These are phyloP conservation scores for Linum trigynum DNA, from an alignment of 345 rosid species.

Conservation along the genomic window DNA sequence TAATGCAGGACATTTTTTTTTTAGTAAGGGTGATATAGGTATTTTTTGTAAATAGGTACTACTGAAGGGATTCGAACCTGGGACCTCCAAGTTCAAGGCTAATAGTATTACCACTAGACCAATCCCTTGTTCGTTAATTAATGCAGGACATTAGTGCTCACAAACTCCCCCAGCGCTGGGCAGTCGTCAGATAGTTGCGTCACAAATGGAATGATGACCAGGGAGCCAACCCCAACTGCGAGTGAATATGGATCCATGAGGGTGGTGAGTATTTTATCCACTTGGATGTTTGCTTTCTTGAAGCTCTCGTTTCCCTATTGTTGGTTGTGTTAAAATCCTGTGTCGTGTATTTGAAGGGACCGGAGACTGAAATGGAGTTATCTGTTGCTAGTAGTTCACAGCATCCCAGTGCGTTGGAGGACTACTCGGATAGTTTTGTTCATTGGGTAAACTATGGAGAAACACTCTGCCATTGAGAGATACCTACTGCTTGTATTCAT, in stretches of 20 bases:
- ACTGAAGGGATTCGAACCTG: too few species aligned
- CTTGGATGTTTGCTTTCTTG: not conserved
- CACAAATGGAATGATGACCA: conserved; percentile 39
- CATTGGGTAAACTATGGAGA: conserved; percentile 80
- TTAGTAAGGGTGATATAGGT: too few species aligned
- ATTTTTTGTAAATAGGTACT: too few species aligned
- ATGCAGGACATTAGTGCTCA: conserved; percentile 55
- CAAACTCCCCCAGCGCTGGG: conserved; percentile 44
- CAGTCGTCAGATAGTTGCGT: conserved; percentile 59
- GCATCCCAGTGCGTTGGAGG: conserved; percentile 34
- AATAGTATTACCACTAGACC: too few species aligned
- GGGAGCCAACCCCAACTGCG: conserved; percentile 50
- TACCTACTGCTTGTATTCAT: too few species aligned
- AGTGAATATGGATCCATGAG: conserved; percentile 49
- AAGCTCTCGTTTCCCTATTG: not conserved
- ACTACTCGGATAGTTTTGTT: conserved; percentile 64
- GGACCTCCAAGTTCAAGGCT: too few species aligned
- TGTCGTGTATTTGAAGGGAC: conserved; percentile 44
- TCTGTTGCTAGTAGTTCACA: conserved; percentile 18
- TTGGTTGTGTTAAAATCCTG: not conserved
- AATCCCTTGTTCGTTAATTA: too few species aligned
- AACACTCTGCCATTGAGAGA: conserved; percentile 54
- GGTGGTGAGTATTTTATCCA: not conserved
- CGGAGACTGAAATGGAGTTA: conserved; percentile 33
- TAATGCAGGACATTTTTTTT: conserved; percentile 60